Evolutionary conservation across 1,284 basidiomycete species (phyloP).

Genomic region (Cerrena zonata): DNA sequence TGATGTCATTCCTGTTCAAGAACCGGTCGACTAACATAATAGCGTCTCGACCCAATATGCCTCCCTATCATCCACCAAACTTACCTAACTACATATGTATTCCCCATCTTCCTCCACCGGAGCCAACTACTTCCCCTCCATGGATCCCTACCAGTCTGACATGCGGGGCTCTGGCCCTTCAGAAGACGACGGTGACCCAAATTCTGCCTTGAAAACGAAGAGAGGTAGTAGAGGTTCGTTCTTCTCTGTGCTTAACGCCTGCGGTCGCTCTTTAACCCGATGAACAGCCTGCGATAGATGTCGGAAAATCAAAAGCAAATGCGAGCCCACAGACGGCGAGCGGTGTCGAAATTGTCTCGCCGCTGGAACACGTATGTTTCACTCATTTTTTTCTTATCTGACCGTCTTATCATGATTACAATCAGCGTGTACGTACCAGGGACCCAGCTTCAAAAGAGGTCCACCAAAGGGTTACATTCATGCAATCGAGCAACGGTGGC

Average conservation of each 20-base stretch:
- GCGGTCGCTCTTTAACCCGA: slow-evolving; percentile 2
- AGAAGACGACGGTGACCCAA: slow-evolving; percentile 23
- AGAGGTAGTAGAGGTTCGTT: slow-evolving; percentile 62
- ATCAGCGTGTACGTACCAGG: slow-evolving; percentile 72
- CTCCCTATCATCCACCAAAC: too few species aligned
- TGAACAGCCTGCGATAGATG: slow-evolving; percentile 74
- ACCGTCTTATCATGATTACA: too few species aligned
- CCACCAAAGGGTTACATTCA: slow-evolving; percentile 87
- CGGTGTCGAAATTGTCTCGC: slow-evolving; percentile 66
- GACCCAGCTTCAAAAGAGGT: slow-evolving; percentile 78
- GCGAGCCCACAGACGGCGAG: slow-evolving; percentile 55
- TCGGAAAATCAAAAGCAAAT: slow-evolving; percentile 82
- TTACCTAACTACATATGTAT: background rate
- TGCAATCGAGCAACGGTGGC: slow-evolving; percentile 83
- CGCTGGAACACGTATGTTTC: slow-evolving; percentile 48
- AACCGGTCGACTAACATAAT: background rate
- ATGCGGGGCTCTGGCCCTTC: slow-evolving; percentile 12
- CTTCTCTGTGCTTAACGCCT: slow-evolving; percentile 3
- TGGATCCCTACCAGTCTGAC: slow-evolving; percentile 9
- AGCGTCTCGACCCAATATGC: too few species aligned
- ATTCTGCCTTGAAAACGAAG: slow-evolving; percentile 32
- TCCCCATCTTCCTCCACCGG: background rate
- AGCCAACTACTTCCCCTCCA: background rate
- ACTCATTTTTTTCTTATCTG: slow-evolving; percentile 1
- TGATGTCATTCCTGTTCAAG: background rate